Conservation (phyloP, 345 rosid species). For the Gossypium longicalyx region DNA sequence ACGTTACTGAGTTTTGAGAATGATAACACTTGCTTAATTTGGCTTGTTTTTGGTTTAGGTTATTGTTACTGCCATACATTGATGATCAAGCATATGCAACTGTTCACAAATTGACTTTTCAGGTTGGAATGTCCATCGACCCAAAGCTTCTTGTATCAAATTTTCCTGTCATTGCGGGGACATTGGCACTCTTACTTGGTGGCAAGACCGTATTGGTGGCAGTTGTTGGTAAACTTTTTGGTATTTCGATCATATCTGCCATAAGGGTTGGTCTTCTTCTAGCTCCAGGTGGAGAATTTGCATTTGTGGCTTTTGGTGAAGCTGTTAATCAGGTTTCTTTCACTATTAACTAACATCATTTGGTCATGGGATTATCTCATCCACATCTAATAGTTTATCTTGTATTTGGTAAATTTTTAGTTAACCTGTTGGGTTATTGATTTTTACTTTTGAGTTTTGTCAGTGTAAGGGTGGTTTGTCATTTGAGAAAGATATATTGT, state of each 20-base stretch:
- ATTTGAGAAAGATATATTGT: not conserved
- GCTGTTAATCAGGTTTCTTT: constrained; percentile 87
- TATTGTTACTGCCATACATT: constrained; percentile 12
- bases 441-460: not conserved
- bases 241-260: constrained; percentile 82
- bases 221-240: constrained; percentile 72
- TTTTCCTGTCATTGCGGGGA: constrained; percentile 68
- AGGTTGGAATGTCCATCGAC: constrained; percentile 99
- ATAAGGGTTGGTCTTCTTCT: constrained; percentile 91
- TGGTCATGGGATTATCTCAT: constrained; percentile 2
- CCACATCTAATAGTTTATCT: not conserved
- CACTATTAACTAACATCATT: constrained; percentile 9
- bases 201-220: constrained; percentile 83
- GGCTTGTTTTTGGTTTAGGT: constrained; percentile 10
- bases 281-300: constrained; percentile 99
- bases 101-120: constrained; percentile 34
- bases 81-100: constrained; percentile 21
- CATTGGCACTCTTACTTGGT: constrained; percentile 73
- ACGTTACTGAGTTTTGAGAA: not conserved
- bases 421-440: not conserved
- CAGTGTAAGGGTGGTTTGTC: not conserved
- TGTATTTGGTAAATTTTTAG: not conserved
- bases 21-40: constrained; percentile 12
- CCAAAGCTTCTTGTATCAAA: constrained; percentile 90
- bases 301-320: constrained; percentile 98